Evolutionary conservation across 257 asterid genomes (phyloP).

Genomic region (Forsythia suspensa): DNA sequence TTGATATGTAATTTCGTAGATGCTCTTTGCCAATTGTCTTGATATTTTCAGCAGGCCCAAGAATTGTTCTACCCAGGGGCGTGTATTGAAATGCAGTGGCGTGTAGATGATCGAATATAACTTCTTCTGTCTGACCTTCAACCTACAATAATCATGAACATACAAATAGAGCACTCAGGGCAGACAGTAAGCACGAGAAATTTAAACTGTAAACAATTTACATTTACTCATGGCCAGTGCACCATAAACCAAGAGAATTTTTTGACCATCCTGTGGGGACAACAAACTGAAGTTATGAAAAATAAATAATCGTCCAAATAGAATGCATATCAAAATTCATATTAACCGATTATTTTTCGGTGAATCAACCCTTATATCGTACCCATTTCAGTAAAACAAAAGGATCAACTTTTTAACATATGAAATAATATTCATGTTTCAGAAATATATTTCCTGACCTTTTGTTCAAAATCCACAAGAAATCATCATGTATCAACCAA

Average conservation of each 20-base stretch:
- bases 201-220: not conserved
- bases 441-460: not conserved
- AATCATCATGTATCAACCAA: not conserved
- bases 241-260: not conserved
- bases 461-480: not conserved
- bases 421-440: not conserved
- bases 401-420: not conserved
- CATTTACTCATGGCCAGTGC: not conserved
- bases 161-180: not conserved
- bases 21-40: constrained; percentile 51
- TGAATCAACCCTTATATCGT: not conserved
- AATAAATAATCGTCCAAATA: not conserved
- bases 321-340: not conserved
- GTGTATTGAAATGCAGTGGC: constrained; percentile 92
- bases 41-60: constrained; percentile 84
- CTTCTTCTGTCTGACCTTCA: constrained; percentile 85
- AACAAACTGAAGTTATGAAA: not conserved
- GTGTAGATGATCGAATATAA: constrained; percentile 85
- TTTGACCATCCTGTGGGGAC: constrained; percentile 1
- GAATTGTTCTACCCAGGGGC: constrained; percentile 88
- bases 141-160: constrained; percentile 45
- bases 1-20: constrained; percentile 57
- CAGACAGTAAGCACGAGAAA: constrained; percentile 9
- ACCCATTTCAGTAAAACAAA: not conserved
- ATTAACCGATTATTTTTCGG: not conserved